These are phyloP conservation scores for Medicago arabica DNA, from an alignment of 306 rosid genomes.

Conservation along the genomic window DNA sequence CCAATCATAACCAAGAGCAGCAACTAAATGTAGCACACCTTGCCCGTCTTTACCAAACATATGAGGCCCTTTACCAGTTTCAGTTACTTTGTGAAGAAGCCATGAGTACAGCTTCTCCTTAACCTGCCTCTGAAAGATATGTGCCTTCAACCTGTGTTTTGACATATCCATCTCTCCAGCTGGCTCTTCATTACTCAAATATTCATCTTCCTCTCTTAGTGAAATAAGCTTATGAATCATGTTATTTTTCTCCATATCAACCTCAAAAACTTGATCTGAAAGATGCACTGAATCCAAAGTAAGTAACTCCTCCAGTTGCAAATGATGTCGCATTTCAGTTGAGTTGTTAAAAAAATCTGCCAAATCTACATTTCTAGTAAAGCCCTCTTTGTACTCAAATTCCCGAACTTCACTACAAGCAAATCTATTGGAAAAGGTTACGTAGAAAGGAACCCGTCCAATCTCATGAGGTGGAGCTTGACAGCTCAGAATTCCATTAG, in stretches of 20 bases:
- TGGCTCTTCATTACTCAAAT: constrained; percentile 49
- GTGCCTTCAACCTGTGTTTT: constrained; percentile 52
- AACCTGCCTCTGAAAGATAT: constrained; percentile 54
- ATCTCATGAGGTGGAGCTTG: constrained; percentile 71
- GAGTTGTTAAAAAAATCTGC: constrained; percentile 47
- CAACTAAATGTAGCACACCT: constrained; percentile 80
- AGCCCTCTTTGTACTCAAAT: constrained; percentile 65
- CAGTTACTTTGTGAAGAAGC: constrained; percentile 75
- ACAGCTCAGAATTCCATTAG: constrained; percentile 77
- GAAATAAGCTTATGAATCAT: constrained; percentile 64
- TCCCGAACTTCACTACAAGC: constrained; percentile 95
- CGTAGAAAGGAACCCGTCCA: constrained; percentile 84
- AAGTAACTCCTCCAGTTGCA: constrained; percentile 62
- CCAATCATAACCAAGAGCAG: constrained; percentile 93
- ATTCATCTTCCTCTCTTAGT: constrained; percentile 75
- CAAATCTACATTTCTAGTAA: constrained; percentile 48
- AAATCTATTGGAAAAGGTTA: constrained; percentile 84
- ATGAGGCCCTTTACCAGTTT: constrained; percentile 82
- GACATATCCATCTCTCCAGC: constrained; percentile 45
- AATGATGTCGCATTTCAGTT: constrained; percentile 56
- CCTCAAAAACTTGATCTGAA: constrained; percentile 47
- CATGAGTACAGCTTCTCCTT: constrained; percentile 79
- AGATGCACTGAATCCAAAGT: constrained; percentile 46
- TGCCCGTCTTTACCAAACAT: constrained; percentile 69
- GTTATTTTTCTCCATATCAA: constrained; percentile 54